phyloP scores from a whole-genome alignment of 768 basidiomycete species.

The Thelephora ganbajun region DNA sequence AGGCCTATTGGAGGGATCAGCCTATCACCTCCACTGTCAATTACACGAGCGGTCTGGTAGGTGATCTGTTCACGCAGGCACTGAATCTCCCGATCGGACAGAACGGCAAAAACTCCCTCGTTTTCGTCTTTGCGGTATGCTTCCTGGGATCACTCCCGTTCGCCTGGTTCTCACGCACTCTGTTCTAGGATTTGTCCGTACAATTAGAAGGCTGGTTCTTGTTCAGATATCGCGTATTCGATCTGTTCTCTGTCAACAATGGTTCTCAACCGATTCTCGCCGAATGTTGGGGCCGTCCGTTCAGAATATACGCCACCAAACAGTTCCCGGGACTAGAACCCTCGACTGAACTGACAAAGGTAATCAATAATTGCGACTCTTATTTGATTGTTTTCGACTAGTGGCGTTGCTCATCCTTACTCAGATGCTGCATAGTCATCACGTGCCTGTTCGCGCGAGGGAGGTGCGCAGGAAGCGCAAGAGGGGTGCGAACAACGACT shows the following conservation, averaged over 20 bases:
- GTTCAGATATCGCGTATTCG: slow-evolving; percentile 54
- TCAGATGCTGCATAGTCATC: background rate
- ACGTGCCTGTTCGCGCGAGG: background rate
- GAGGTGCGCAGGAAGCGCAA: background rate
- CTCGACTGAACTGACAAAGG: slow-evolving; percentile 58
- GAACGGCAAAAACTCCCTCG: slow-evolving; percentile 37
- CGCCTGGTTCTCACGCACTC: background rate
- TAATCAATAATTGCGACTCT: too few species aligned
- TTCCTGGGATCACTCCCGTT: too few species aligned
- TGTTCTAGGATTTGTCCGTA: slow-evolving; percentile 53
- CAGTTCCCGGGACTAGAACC: slow-evolving; percentile 55
- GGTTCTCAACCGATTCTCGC: slow-evolving; percentile 33
- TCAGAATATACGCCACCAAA: slow-evolving; percentile 58
- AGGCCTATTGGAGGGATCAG: background rate
- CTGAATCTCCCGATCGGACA: slow-evolving; percentile 30
- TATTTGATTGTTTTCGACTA: too few species aligned
- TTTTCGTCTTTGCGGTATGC: slow-evolving; percentile 55
- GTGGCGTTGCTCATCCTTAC: too few species aligned
- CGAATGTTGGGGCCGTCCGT: slow-evolving; percentile 48
- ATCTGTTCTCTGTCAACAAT: slow-evolving; percentile 32
- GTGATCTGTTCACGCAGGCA: slow-evolving; percentile 21
- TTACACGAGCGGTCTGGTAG: background rate
- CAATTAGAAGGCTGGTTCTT: slow-evolving; percentile 54
- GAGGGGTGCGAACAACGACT: background rate
- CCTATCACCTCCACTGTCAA: background rate